A percentile compares a stretch with the other conserved stretches of the same genome.
phyloP scores from a whole-genome alignment of 306 rosid genomes.

The Acmispon strigosus region DNA sequence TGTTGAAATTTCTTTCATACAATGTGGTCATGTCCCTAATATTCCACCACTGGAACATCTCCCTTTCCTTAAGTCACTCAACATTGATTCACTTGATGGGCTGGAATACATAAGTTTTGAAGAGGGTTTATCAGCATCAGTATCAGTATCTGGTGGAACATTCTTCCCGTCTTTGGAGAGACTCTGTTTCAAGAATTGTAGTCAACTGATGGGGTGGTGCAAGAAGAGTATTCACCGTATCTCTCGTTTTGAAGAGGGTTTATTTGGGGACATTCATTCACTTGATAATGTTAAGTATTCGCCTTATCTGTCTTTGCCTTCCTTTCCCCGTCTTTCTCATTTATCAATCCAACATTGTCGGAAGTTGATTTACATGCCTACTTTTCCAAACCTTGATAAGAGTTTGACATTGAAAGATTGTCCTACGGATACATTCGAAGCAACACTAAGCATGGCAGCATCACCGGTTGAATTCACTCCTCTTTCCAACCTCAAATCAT shows the following conservation, averaged over 20 bases:
- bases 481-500: neutral
- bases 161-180: neutral
- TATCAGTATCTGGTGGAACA: neutral
- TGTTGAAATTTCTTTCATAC: accelerated
- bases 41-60: constrained; percentile 1
- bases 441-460: neutral
- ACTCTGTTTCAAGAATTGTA: neutral
- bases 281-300: too few relatives aligned
- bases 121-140: too few relatives aligned
- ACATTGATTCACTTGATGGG: accelerated
- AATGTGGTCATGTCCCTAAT: neutral
- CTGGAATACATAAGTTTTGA: neutral
- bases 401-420: neutral
- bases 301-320: neutral
- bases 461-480: neutral
- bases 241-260: too few relatives aligned
- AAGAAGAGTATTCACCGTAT: too few relatives aligned
- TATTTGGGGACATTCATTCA: too few relatives aligned
- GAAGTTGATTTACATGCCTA: neutral
- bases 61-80: neutral
- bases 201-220: neutral
- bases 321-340: neutral
- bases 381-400: neutral
- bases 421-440: neutral
- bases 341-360: accelerated